Evolutionary conservation across 2,329 filamentous ascomycete genomes (phyloP).

Genomic region (Diaporthe helianthi): DNA sequence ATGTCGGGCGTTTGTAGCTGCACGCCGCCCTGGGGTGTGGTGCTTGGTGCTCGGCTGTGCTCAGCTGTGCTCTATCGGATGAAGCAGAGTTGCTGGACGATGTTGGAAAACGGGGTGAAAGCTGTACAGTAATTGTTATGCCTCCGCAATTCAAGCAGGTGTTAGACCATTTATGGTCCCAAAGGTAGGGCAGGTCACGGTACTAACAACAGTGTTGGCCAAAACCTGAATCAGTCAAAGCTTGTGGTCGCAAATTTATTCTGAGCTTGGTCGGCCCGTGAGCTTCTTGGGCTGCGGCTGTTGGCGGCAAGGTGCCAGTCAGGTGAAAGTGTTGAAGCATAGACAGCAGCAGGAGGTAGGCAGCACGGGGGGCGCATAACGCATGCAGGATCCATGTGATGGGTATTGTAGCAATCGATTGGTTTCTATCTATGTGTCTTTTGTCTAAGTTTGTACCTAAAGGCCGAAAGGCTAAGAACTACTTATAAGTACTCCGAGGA

Average conservation of each 20-base stretch:
- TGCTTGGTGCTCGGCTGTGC: background rate
- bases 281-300: background rate
- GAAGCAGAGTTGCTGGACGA: background rate
- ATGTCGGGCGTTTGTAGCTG: slow-evolving; percentile 38
- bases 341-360: background rate
- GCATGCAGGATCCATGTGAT: background rate
- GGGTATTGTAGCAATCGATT: no score
- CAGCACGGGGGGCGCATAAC: slow-evolving; percentile 7
- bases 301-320: background rate
- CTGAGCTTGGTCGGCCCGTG: background rate
- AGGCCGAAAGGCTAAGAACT: no score
- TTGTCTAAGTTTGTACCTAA: no score
- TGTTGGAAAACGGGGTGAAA: background rate
- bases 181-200: background rate
- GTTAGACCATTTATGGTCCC: background rate
- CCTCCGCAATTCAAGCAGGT: slow-evolving; percentile 1
- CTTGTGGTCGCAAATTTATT: no score
- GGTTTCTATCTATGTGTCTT: no score
- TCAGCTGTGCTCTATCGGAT: background rate
- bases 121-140: slow-evolving; percentile 4
- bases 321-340: slow-evolving; percentile 11
- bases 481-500: no score
- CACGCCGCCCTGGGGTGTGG: background rate
- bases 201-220: background rate
- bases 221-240: slow-evolving; percentile 12